Evolutionary conservation across 306 rosid species (phyloP).

Genomic region (Casuarina cunninghamiana): DNA sequence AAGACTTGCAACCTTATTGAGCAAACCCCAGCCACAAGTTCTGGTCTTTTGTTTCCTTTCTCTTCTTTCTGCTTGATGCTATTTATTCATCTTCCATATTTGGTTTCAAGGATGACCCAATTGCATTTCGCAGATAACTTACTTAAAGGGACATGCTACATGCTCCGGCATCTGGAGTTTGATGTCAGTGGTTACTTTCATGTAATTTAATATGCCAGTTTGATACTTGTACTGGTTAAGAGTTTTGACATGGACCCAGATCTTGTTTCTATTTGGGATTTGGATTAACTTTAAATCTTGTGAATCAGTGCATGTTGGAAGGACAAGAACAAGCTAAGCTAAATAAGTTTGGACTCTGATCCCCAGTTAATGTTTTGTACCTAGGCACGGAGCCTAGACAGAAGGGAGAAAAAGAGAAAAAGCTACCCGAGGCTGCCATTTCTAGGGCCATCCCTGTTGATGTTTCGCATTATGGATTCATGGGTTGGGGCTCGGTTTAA

Average conservation of each 20-base stretch:
- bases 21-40: slow-evolving; percentile 55
- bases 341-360: neutral
- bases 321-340: too few species aligned
- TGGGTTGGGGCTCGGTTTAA: too few species aligned
- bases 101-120: slow-evolving; percentile 7
- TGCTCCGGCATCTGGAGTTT: slow-evolving; percentile 8
- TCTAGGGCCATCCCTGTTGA: neutral
- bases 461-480: too few species aligned
- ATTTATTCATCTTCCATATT: neutral
- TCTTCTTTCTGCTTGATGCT: neutral
- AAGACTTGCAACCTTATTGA: slow-evolving; percentile 51
- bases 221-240: slow-evolving; percentile 11
- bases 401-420: too few species aligned
- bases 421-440: neutral
- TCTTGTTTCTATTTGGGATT: slow-evolving; percentile 4
- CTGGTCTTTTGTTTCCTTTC: neutral
- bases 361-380: neutral
- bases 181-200: slow-evolving; percentile 28
- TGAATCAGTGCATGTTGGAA: too few species aligned
- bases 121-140: neutral
- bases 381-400: neutral
- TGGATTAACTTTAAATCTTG: neutral
- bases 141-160: slow-evolving; percentile 13
- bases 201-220: slow-evolving; percentile 27
- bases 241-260: slow-evolving; percentile 31